Base-by-base conservation (phyloP, 1,139 yeast species). In the Geotrichum restrictum region DNA sequence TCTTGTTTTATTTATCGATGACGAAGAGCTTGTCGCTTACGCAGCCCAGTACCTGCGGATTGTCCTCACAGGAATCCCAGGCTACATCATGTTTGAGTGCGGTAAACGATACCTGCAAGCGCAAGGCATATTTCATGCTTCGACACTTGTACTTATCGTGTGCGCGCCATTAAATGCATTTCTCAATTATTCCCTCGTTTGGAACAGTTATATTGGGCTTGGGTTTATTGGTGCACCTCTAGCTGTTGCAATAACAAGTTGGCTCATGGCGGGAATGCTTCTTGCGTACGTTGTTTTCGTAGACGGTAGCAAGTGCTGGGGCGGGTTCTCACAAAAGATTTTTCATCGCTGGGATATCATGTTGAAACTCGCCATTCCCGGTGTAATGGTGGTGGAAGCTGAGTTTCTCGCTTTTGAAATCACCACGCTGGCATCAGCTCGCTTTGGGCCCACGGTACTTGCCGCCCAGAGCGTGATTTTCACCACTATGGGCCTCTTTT, bases 401-500 rank as follows among this genome's bases (percentile, higher is more conserved):
- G 95, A 88, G 64, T 86, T 86, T 65, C 72, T 88, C 57, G 95
- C 95, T 0, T 87, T 87, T 67, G 94, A 86, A 67, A 75, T 87
- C 4, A 71, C 86, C 63, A 86, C 95, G 0, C 74, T 83, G 45
- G 72, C 80, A 41, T 81, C 88, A 1, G 84, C 95, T 0, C 82
- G 82, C 59, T 84, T 86, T 63, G 96, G 97, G 2, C 85, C 95
- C 0, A 76, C 80, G 3, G 87, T 85, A 51, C 71, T 89, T 60
- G 96, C 96, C 0, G 93, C 96, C 0, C 96, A 89, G 67, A 84
- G 95, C 45, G 91, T 95, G 0, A 82, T 86, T 0, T 82, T 94
- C 3, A 84, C 94, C 2, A 75, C 87, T 49, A 91, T 93, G 0
- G 83, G 94, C 1, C 72, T 89, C 51, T 73, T 88, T 1, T 89